Base-by-base conservation (phyloP, 495 filamentous ascomycete genomes). In the Penicillium coprophilum region DNA sequence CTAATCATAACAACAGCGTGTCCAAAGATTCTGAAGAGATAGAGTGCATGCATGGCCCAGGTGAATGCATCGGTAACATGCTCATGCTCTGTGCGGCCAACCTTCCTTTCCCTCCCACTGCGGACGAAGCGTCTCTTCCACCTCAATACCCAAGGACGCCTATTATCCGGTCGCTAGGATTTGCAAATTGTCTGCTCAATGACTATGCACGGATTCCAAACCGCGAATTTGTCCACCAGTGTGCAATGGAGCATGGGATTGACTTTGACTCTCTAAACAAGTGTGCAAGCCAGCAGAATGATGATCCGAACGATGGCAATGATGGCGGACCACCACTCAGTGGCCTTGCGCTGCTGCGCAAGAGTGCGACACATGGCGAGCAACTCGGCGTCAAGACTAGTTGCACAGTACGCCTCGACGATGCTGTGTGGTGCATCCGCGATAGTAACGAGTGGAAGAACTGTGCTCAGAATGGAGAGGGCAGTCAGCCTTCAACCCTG, bases 1-100 rank as follows among this genome's bases (percentile, higher is more conserved):
- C 51, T 53, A 46, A 48, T 24, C 27, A 21, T 23, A 8, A 4
- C 8, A 32, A 9, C 15, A 78, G 75, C 41, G 70, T 75, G 20
- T 73, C 72, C 6, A 63, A 72, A 48, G 52, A 69, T 46, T 64
- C 71, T 5, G 68, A 71, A 40, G 76, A 75, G 27, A 70, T 79
- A 4, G 58, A 69, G 13, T 99, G 95, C 78, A 95, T 77, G 69
- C 94, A 97, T 65, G 95, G 94, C 6, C 87, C 91, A 6, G 77
- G 76, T 13, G 94, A 99, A 76, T 99, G 94, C 66, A 84, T 97
- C 62, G 92, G 92, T 17, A 88, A 99, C 71, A 96, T 96, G 74
- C 78, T 99, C 67, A 86, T 93, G 60, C 86, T 97, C 53, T 99
- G 94, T 77, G 94, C 91, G 24, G 84, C 86, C 12, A 77, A 85